Percentiles rank a stretch among this genome's conserved stretches.
Conservation (phyloP, 2,329 filamentous ascomycete species). For the Cryphonectria carpinicola region DNA sequence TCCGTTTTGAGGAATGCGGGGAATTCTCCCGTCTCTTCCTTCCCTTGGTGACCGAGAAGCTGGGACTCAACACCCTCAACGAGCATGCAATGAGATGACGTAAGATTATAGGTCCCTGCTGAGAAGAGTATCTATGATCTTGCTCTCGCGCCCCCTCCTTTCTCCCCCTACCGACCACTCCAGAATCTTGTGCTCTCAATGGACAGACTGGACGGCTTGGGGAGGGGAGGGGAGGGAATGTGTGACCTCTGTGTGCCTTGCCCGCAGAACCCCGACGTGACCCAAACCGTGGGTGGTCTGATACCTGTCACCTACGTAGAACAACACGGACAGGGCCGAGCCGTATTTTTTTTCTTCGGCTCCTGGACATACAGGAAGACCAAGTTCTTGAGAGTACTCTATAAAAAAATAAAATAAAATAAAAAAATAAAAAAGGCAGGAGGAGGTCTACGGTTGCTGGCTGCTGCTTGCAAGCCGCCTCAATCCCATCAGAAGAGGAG, state of each 20-base stretch:
- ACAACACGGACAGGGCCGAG: constrained; percentile 15
- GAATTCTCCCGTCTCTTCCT: not conserved
- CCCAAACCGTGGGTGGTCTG: not conserved
- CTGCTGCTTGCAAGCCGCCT: no score
- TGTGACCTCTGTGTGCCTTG: not conserved
- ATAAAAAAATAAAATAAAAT: no score
- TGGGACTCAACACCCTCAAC: not conserved
- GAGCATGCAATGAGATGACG: constrained; percentile 3
- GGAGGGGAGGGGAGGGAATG: no score
- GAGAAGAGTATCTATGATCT: not conserved
- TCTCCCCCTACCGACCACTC: not conserved
- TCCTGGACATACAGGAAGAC: not conserved
- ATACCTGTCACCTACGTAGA: not conserved
- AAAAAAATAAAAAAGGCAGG: not conserved
- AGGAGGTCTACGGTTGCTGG: no score
- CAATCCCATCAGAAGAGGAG: not conserved
- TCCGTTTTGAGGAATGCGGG: not conserved
- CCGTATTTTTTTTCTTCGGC: not conserved
- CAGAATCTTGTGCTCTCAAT: not conserved
- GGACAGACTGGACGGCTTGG: not conserved
- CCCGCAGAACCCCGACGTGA: no score
- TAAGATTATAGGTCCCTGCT: constrained; percentile 5
- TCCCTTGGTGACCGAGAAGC: not conserved
- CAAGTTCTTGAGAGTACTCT: no score
- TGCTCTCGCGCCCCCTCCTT: not conserved